These are phyloP conservation scores for Coleophoma eucalyptorum DNA, from an alignment of 2,329 filamentous ascomycete species.

Conservation along the genomic window DNA sequence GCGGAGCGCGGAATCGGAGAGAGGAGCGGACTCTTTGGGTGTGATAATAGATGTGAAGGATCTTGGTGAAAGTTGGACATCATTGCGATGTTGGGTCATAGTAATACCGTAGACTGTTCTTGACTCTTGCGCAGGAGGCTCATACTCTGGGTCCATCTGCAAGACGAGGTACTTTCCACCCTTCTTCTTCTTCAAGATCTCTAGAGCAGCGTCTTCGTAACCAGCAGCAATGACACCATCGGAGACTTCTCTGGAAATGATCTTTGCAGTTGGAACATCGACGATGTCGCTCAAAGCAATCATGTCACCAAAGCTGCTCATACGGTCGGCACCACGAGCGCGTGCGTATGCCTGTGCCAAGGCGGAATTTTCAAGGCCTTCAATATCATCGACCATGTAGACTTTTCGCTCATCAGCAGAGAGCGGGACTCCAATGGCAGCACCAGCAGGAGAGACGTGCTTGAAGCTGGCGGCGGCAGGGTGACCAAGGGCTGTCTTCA, in stretches of 20 bases:
- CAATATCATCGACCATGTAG: slow-evolving; percentile 96
- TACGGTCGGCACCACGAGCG: slow-evolving; percentile 91
- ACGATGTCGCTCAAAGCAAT: slow-evolving; percentile 90
- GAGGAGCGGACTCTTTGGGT: slow-evolving; percentile 69
- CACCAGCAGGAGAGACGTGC: slow-evolving; percentile 95
- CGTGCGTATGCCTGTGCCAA: slow-evolving; percentile 95
- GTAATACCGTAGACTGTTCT: slow-evolving; percentile 88
- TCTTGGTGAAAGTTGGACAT: slow-evolving; percentile 77
- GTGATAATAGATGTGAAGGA: slow-evolving; percentile 85
- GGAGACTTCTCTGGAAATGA: slow-evolving; percentile 96
- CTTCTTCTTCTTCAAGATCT: slow-evolving; percentile 97
- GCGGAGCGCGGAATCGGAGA: slow-evolving; percentile 78
- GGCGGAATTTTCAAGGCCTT: slow-evolving; percentile 77
- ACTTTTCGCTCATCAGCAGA: slow-evolving; percentile 89
- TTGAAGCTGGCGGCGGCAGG: slow-evolving; percentile 98
- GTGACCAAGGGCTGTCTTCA: slow-evolving; percentile 81
- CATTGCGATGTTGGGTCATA: slow-evolving; percentile 88
- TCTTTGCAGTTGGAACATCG: slow-evolving; percentile 90
- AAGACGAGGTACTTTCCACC: slow-evolving; percentile 94
- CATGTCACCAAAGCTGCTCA: slow-evolving; percentile 97
- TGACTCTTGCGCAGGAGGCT: slow-evolving; percentile 69
- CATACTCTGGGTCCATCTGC: slow-evolving; percentile 87
- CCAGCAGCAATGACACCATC: slow-evolving; percentile 93
- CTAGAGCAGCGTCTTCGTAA: slow-evolving; percentile 80
- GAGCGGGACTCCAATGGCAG: slow-evolving; percentile 87